Evolutionary conservation across 331 rosid species (phyloP).

Genomic region (Arachis monticola): DNA sequence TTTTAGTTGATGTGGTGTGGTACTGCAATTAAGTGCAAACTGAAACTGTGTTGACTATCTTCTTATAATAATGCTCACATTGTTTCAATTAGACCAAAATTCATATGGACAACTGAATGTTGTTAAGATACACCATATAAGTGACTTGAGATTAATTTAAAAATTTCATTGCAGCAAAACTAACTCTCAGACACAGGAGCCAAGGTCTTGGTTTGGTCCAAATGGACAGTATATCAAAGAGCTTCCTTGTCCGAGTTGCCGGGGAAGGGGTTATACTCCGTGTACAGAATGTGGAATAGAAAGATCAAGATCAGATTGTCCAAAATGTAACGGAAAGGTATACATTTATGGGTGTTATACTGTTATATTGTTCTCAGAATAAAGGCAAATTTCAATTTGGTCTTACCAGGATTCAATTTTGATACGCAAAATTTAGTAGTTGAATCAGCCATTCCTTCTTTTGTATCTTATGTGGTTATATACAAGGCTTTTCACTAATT

Average conservation of each 20-base stretch:
- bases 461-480: constrained; percentile 8
- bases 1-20: constrained; percentile 5
- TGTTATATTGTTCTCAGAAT: not conserved
- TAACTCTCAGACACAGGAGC: constrained; percentile 51
- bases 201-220: constrained; percentile 93
- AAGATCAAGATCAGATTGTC: constrained; percentile 87
- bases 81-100: constrained; percentile 2
- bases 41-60: no score
- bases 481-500: constrained; percentile 4
- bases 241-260: constrained; percentile 94
- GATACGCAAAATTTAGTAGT: not conserved
- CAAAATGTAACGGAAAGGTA: constrained; percentile 87
- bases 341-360: not conserved
- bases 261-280: constrained; percentile 94
- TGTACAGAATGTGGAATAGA: constrained; percentile 90
- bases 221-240: constrained; percentile 90
- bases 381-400: not conserved
- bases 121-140: constrained; percentile 11
- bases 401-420: constrained; percentile 4
- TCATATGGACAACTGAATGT: constrained; percentile 16
- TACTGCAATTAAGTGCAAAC: not conserved
- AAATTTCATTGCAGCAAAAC: constrained; percentile 54
- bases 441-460: not conserved
- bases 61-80: not conserved
- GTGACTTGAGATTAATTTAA: not conserved